Conservation (phyloP, 768 basidiomycete species). For the Chiua virens region DNA sequence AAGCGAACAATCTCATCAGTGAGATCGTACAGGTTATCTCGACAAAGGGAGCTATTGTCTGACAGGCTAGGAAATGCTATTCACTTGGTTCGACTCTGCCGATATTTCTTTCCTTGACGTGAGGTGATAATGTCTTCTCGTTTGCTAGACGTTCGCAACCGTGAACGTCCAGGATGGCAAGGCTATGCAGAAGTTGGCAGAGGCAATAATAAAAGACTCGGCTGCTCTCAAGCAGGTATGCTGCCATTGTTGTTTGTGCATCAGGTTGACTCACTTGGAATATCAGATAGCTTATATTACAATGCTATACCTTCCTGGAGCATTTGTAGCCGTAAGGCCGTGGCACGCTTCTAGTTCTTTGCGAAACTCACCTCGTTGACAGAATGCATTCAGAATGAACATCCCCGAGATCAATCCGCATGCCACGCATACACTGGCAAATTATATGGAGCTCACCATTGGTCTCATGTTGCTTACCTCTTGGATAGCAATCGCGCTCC, state of each 20-base stretch:
- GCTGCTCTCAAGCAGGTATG: constrained; percentile 23
- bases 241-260: not conserved
- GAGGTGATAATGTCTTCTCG: not conserved
- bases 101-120: not conserved
- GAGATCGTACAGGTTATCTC: constrained; percentile 49
- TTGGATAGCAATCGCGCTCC: constrained; percentile 58
- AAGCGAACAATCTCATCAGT: constrained; percentile 46
- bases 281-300: constrained; percentile 52
- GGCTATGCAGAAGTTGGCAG: constrained; percentile 1
- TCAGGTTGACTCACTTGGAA: not conserved
- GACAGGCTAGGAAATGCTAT: constrained; percentile 25
- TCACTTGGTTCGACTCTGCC: constrained; percentile 19
- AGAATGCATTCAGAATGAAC: constrained; percentile 33
- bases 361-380: constrained; percentile 15
- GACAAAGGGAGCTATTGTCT: constrained; percentile 22
- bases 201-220: constrained; percentile 4
- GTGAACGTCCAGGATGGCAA: constrained; percentile 51
- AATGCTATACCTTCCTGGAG: constrained; percentile 56
- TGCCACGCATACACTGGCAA: constrained; percentile 32
- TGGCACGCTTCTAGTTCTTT: not conserved
- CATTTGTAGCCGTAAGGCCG: constrained; percentile 35
- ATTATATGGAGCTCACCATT: constrained; percentile 42
- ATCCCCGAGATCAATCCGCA: constrained; percentile 26
- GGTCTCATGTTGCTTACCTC: constrained; percentile 48
- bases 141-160: constrained; percentile 49